These are phyloP conservation scores for Stentor roeselii DNA, from an alignment of 73 alveolate genomes.

Conservation along the genomic window DNA sequence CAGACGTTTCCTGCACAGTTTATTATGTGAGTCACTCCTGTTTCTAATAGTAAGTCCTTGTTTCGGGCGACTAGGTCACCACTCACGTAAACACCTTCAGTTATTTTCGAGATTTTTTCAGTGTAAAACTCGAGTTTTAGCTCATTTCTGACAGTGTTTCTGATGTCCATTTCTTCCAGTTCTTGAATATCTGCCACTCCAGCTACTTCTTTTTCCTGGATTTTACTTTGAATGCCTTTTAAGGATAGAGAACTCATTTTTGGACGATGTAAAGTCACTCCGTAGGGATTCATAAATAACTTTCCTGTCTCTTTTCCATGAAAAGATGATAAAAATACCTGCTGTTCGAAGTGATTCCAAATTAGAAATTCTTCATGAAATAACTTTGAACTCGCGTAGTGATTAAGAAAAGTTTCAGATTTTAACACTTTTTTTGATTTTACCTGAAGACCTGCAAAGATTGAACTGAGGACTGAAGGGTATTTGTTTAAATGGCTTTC, in stretches of 20 bases:
- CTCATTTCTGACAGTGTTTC: not conserved
- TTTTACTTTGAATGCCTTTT: not conserved
- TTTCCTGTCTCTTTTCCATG: not conserved
- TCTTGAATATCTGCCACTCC: slow-evolving; percentile 24
- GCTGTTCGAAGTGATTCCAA: not conserved
- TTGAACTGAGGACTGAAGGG: slow-evolving; percentile 72
- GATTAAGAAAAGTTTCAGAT: slow-evolving; percentile 38
- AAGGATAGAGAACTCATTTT: not conserved
- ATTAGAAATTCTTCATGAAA: not conserved
- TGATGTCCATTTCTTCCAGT: not conserved
- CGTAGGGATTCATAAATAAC: not conserved
- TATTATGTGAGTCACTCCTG: slow-evolving; percentile 75
- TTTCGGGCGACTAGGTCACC: slow-evolving; percentile 73
- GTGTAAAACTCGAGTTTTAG: slow-evolving; percentile 37
- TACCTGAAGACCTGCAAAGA: slow-evolving; percentile 64
- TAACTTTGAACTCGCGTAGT: not conserved
- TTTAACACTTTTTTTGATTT: slow-evolving; percentile 44
- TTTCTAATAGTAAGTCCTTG: slow-evolving; percentile 44
- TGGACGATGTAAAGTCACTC: not conserved
- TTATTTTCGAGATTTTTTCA: slow-evolving; percentile 58
- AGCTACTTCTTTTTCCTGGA: not conserved
- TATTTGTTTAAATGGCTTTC: slow-evolving; percentile 48
- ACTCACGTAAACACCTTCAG: slow-evolving; percentile 69
- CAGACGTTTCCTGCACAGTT: slow-evolving; percentile 89
- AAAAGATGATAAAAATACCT: not conserved